Base-by-base conservation (phyloP, 1,284 basidiomycete genomes). In the Termitomyces sp. region DNA sequence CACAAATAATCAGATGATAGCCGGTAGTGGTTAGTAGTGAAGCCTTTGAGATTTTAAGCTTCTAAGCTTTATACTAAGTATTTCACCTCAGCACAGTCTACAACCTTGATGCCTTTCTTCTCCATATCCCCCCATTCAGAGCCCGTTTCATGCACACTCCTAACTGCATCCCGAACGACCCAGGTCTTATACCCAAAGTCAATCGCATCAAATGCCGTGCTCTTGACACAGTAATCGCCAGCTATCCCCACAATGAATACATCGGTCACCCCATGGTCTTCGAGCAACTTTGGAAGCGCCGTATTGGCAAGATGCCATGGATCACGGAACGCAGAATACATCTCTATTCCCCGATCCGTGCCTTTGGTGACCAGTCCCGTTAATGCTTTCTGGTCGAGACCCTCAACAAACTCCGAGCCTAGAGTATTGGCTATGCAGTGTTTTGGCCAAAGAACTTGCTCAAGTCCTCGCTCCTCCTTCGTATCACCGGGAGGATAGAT, bases 151-250 rank as follows among this genome's bases (percentile, higher is more conserved):
- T 64, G 60, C 26, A 74, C 77, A 53, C 67, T 68, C 62, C 69
- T 75, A 53, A 74, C 73, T 31, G 67, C 77, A 58, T 77, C 76
- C 45, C 50, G 71, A n/a, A 80, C 64, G 2, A 80, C 70, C 77
- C 76, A 81, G 3, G 74, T 73, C 38, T 65, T 73, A 60, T 73
- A 79, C 24, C 66, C 70, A 41, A 66, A 70, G 15, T 70, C 70
- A 33, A 70, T 66, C 8, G 76, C 71, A 62, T 82, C 75, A 10
- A 75, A 61, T 19, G 78, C 78, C 5, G 77, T 74, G 52, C 62
- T 73, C 59, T 76, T 79, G 57, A 81, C 80, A 49, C 79, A 81
- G 61, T 74, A 81, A 56, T 82, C 79, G 3, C 77, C 76, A 4
- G 79, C 80, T 38, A 81, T 61, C 1, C 79, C 79, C 3, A 75